Percentiles rank a stretch among this genome's conserved stretches.
Conservation (phyloP, 169 alveolate species). For the Plasmodium reichenowi region DNA sequence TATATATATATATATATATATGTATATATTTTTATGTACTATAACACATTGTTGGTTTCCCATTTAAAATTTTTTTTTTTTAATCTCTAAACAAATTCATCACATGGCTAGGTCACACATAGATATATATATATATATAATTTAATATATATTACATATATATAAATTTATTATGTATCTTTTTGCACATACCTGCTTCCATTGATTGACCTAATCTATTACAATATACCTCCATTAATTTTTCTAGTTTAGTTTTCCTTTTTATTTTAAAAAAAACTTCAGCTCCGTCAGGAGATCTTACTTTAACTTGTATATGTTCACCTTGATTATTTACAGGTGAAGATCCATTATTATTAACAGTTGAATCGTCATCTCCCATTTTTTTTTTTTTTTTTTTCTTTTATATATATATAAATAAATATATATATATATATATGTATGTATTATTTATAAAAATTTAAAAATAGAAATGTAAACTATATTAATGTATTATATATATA, state of each 20-base stretch:
- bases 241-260: constrained; percentile 95
- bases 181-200: constrained; percentile 83
- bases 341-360: constrained; percentile 27
- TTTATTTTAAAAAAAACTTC: constrained; percentile 96
- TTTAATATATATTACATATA: background rate
- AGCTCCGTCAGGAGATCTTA: constrained; percentile 95
- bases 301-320: constrained; percentile 88
- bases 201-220: constrained; percentile 94
- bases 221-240: constrained; percentile 98
- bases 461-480: too few species aligned
- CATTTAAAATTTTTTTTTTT: background rate
- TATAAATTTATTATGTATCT: background rate
- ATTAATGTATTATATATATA: too few species aligned
- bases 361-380: constrained; percentile 52
- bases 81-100: too few species aligned
- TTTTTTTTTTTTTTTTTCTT: background rate
- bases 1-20: background rate
- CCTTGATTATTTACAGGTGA: constrained; percentile 33
- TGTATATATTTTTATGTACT: background rate
- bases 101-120: background rate
- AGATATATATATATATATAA: background rate
- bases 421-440: too few species aligned
- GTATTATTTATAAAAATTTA: background rate
- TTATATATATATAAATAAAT: too few species aligned
- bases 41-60: background rate